Evolutionary conservation across 1,139 yeast species (phyloP).

Genomic region (Blastobotrys illinoisensis): DNA sequence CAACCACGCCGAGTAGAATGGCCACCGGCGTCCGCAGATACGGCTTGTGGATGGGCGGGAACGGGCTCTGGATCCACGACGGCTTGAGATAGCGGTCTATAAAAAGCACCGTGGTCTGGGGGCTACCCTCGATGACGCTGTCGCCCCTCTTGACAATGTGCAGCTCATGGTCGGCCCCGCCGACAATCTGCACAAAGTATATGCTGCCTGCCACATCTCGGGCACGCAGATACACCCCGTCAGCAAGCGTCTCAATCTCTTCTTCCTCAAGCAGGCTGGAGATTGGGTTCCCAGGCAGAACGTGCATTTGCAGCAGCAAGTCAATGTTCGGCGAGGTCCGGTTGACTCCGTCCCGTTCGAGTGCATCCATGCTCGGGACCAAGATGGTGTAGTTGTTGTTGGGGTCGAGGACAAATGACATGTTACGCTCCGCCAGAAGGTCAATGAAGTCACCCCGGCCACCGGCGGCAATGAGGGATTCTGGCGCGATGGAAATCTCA

Average conservation of each 20-base stretch:
- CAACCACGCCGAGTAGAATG: slow-evolving; percentile 32
- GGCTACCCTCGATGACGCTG: slow-evolving; percentile 6
- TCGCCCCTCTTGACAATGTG: slow-evolving; percentile 65
- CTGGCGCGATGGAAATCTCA: slow-evolving; percentile 47
- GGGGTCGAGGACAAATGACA: slow-evolving; percentile 33
- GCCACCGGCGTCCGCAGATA: slow-evolving; percentile 33
- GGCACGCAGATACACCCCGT: slow-evolving; percentile 42
- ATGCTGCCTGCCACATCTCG: slow-evolving; percentile 29
- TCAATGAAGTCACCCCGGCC: slow-evolving; percentile 42
- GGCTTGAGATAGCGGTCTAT: slow-evolving; percentile 65
- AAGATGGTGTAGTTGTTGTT: slow-evolving; percentile 54
- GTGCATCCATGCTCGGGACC: slow-evolving; percentile 61
- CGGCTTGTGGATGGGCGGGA: slow-evolving; percentile 26
- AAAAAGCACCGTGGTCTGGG: slow-evolving; percentile 51
- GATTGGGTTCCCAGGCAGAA: slow-evolving; percentile 52
- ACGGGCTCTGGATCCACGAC: slow-evolving; percentile 46
- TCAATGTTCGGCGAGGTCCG: slow-evolving; percentile 41
- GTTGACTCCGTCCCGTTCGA: slow-evolving; percentile 50
- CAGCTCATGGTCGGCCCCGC: slow-evolving; percentile 62
- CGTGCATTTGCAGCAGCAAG: slow-evolving; percentile 59
- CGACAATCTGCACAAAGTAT: slow-evolving; percentile 36
- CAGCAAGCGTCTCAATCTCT: slow-evolving; percentile 39
- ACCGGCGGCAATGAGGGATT: slow-evolving; percentile 52
- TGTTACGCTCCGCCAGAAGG: slow-evolving; percentile 40
- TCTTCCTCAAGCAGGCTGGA: slow-evolving; percentile 31